Evolutionary conservation across 345 rosid species (phyloP).

Genomic region (Excoecaria cochinchinensis): DNA sequence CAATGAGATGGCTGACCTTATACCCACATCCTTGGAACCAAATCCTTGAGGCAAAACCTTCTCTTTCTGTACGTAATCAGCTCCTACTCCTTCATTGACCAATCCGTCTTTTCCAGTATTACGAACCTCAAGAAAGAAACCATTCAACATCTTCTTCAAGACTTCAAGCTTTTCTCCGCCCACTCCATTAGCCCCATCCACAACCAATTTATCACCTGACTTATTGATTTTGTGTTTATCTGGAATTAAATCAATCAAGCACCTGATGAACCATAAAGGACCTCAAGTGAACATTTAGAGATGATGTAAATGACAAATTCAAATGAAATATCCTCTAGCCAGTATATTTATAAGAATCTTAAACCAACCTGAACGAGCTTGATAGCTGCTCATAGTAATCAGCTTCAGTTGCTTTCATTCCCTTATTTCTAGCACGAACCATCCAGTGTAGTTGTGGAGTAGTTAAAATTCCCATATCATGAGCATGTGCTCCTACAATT

Average conservation of each 20-base stretch:
- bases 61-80: constrained; percentile 96
- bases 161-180: constrained; percentile 75
- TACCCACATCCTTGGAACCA: constrained; percentile 51
- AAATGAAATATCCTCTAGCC: not conserved
- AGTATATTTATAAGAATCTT: not conserved
- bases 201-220: constrained; percentile 46
- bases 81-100: constrained; percentile 91
- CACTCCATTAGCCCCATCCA: constrained; percentile 94
- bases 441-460: constrained; percentile 97
- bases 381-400: constrained; percentile 79
- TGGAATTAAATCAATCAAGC: constrained; percentile 67
- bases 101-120: constrained; percentile 72
- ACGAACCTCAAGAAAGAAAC: constrained; percentile 63
- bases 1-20: constrained; percentile 46
- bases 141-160: constrained; percentile 47
- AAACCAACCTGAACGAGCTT: constrained; percentile 59
- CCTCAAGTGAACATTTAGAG: not conserved
- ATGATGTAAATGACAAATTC: not conserved
- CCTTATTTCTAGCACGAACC: constrained; percentile 83
- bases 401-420: constrained; percentile 57
- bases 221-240: constrained; percentile 24
- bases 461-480: constrained; percentile 77
- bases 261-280: constrained; percentile 36
- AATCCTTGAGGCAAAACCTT: constrained; percentile 74
- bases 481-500: constrained; percentile 53